Conservation (phyloP, 106 monocot genomes). For the Dendrobium catenatum region DNA sequence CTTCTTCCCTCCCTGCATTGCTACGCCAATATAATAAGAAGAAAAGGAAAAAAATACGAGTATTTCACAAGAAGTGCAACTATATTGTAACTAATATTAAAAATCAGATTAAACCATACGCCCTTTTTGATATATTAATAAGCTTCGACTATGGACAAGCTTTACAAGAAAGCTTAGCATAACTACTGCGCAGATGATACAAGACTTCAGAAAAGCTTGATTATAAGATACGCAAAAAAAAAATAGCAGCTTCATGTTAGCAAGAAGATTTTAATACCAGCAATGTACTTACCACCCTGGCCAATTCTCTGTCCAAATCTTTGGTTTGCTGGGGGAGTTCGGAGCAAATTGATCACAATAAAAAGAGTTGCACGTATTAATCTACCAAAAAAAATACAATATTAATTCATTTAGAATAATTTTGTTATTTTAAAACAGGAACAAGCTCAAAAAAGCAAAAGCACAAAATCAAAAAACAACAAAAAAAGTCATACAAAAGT, state of each 20-base stretch:
- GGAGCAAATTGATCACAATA: slow-evolving; percentile 89
- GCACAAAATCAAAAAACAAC: not conserved
- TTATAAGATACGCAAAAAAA: not conserved
- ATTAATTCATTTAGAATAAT: not conserved
- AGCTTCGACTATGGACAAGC: too few species aligned
- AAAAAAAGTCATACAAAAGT: not conserved
- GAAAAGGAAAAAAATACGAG: not conserved
- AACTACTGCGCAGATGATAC: not conserved
- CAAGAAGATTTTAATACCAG: not conserved
- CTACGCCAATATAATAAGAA: not conserved
- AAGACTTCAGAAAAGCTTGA: not conserved
- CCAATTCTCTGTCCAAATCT: slow-evolving; percentile 98
- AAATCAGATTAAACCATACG: not conserved
- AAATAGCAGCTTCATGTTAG: not conserved
- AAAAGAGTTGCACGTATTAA: slow-evolving; percentile 96
- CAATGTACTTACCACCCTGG: slow-evolving; percentile 71
- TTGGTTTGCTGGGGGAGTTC: slow-evolving; percentile 76
- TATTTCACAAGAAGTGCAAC: not conserved
- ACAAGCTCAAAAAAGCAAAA: not conserved
- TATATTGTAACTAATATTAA: not conserved
- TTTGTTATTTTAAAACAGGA: not conserved
- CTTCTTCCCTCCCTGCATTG: not conserved
- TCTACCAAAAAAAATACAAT: slow-evolving; percentile 41
- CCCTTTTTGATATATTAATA: not conserved
- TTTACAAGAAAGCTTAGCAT: not conserved